Evolutionary conservation across 1,284 basidiomycete genomes (phyloP).

Genomic region (Somion occarium): DNA sequence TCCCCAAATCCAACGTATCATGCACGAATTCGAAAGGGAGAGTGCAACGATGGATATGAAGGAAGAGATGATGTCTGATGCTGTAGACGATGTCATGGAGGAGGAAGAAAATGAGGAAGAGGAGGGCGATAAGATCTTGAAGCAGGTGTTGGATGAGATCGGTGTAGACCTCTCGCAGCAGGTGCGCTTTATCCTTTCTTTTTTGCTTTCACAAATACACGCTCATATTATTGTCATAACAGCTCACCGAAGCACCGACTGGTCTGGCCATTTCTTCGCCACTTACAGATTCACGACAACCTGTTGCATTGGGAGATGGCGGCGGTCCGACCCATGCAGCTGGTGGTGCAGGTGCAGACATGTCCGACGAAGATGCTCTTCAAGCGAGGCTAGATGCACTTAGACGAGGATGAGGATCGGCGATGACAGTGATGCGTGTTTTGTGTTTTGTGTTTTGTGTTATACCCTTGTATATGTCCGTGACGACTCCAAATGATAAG

Average conservation of each 20-base stretch:
- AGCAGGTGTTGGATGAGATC: constrained; percentile 96
- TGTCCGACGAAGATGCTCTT: constrained; percentile 82
- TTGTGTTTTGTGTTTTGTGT: neutral
- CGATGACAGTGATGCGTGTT: no score
- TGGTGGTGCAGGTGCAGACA: constrained; percentile 39
- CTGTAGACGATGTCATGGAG: constrained; percentile 98
- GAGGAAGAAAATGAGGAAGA: constrained; percentile 90
- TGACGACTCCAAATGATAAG: neutral
- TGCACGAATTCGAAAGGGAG: constrained; percentile 98
- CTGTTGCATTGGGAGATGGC: constrained; percentile 77
- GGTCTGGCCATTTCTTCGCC: constrained; percentile 62
- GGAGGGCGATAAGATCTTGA: constrained; percentile 94
- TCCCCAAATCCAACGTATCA: constrained; percentile 91
- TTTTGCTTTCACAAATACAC: neutral
- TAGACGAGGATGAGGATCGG: constrained; percentile 45
- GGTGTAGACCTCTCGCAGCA: constrained; percentile 91
- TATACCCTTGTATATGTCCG: neutral
- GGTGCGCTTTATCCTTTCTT: constrained; percentile 30
- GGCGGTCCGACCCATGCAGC: constrained; percentile 34
- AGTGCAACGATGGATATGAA: constrained; percentile 99
- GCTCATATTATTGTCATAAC: constrained; percentile 8
- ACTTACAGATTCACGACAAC: constrained; percentile 60
- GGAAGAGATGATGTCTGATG: constrained; percentile 99
- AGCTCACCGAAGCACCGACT: constrained; percentile 84
- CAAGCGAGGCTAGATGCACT: constrained; percentile 85